phyloP scores from a whole-genome alignment of 106 monocot species.

The Acorus calamus region DNA sequence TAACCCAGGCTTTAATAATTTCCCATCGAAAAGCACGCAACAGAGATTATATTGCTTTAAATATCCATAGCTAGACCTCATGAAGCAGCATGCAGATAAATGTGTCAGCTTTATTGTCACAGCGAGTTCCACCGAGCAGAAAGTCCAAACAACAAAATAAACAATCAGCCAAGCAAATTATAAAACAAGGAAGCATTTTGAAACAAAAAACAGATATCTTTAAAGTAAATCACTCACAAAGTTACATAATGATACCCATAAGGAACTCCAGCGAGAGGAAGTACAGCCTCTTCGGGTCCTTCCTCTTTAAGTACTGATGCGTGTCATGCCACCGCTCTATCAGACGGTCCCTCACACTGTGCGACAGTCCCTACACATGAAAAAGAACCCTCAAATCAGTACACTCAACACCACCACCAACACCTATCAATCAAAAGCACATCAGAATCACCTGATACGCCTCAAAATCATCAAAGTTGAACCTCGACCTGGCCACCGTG shows the following conservation, averaged over 20 bases:
- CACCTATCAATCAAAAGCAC: background rate
- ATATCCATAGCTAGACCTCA: too few relatives aligned
- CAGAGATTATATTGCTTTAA: too few relatives aligned
- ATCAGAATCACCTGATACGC: conserved; percentile 25
- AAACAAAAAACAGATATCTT: too few relatives aligned
- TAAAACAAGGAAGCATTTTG: too few relatives aligned
- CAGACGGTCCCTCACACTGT: conserved; percentile 31
- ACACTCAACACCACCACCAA: background rate
- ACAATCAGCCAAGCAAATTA: background rate
- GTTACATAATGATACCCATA: conserved; percentile 26
- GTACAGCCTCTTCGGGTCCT: conserved; percentile 28
- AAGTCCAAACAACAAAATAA: too few relatives aligned
- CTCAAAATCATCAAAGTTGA: conserved; percentile 30
- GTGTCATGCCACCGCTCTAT: conserved; percentile 43
- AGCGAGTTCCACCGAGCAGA: too few relatives aligned
- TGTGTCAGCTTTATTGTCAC: too few relatives aligned
- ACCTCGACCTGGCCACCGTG: conserved; percentile 28
- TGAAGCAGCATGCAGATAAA: too few relatives aligned
- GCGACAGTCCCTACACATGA: conserved; percentile 23
- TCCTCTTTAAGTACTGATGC: conserved; percentile 28
- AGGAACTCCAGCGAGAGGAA: conserved; percentile 36
- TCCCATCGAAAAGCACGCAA: too few relatives aligned
- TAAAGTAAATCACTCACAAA: background rate
- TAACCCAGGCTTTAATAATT: too few relatives aligned
- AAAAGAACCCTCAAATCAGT: background rate